These are phyloP conservation scores for Russula vinacea DNA, from an alignment of 768 basidiomycete genomes.

Conservation along the genomic window DNA sequence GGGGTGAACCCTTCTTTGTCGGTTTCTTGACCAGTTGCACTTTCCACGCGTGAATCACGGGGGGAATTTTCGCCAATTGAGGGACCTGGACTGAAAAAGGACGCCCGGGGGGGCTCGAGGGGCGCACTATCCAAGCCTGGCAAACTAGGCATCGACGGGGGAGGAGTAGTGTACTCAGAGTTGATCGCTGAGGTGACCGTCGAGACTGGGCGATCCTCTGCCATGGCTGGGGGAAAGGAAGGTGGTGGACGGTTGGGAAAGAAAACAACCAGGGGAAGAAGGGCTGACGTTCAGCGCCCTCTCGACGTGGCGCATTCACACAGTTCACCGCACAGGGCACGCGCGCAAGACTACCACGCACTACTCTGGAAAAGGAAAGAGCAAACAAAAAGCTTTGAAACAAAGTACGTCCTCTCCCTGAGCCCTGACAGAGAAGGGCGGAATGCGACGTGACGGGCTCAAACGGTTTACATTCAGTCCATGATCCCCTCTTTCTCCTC, in stretches of 20 bases:
- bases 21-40: not conserved
- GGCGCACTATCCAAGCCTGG: not conserved
- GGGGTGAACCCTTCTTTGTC: conserved; percentile 15
- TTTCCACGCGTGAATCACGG: conserved; percentile 6
- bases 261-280: not conserved
- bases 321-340: not conserved
- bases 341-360: not conserved
- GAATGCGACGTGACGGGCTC: not conserved
- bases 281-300: conserved; percentile 6
- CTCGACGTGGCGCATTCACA: conserved; percentile 1
- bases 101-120: conserved; percentile 11
- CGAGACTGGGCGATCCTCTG: conserved; percentile 23
- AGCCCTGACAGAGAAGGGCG: not conserved
- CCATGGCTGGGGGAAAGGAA: conserved; percentile 17
- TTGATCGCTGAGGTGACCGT: not conserved
- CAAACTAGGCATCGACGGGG: conserved; percentile 2
- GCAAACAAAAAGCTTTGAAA: not conserved
- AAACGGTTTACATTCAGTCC: not conserved
- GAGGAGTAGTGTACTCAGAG: conserved; percentile 18
- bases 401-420: not conserved
- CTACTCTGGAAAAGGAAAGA: conserved; percentile 1
- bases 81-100: conserved; percentile 7
- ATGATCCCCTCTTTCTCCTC: not conserved
- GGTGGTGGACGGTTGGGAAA: not conserved
- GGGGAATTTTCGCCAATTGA: conserved; percentile 2